phyloP scores from a whole-genome alignment of 2,329 filamentous ascomycete genomes.

The Triangularia setosa region DNA sequence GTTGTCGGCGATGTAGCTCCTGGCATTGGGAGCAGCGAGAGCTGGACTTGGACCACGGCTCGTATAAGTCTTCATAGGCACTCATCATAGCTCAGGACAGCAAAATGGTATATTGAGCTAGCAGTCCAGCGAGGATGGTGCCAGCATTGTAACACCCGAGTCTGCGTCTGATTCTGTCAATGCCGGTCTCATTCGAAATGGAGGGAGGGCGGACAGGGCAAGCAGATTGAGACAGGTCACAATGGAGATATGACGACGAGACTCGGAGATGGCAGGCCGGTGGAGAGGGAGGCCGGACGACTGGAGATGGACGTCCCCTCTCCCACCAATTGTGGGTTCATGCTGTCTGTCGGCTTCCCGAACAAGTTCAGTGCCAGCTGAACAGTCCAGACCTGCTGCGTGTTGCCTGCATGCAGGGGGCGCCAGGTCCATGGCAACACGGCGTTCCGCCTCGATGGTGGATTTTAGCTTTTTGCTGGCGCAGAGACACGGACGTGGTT shows the following conservation, averaged over 20 bases:
- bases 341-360: neutral
- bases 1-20: neutral
- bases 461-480: neutral
- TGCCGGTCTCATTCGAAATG: no score
- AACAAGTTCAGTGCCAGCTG: conserved; percentile 2
- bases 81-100: neutral
- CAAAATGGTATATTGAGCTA: neutral
- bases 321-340: neutral
- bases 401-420: neutral
- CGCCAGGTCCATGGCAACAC: neutral
- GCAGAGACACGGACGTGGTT: neutral
- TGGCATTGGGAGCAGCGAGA: neutral
- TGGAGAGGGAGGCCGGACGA: neutral
- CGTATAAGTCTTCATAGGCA: conserved; percentile 12
- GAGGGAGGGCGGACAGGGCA: no score
- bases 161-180: neutral
- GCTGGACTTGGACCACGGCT: neutral
- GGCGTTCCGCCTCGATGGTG: neutral
- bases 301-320: no score
- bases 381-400: neutral
- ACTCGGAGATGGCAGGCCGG: neutral
- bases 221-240: neutral
- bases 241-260: neutral
- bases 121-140: neutral
- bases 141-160: conserved; percentile 12